A percentile compares a stretch with the other conserved stretches of the same genome.
These are phyloP conservation scores for Cadophora sp. DNA, from an alignment of 2,329 filamentous ascomycete genomes.

Conservation along the genomic window DNA sequence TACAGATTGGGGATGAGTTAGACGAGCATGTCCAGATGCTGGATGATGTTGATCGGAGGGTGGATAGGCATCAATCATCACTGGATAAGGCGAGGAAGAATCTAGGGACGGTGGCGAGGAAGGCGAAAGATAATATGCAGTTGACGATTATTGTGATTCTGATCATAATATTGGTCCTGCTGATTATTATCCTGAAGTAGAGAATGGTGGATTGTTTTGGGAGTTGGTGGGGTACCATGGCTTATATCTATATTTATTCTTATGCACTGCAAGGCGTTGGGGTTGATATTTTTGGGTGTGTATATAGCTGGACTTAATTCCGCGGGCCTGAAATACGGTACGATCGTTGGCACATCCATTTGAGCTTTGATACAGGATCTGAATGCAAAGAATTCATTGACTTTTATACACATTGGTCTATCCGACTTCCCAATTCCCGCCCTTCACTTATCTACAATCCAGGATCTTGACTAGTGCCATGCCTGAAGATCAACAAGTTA, in stretches of 20 bases:
- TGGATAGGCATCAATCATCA: conserved; percentile 80
- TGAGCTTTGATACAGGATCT: background rate
- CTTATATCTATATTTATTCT: conserved; percentile 9
- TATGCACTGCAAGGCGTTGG: conserved; percentile 30
- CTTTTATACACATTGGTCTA: conserved; percentile 4
- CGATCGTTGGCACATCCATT: background rate
- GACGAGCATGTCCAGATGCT: conserved; percentile 89
- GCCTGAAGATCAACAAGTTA: conserved; percentile 28
- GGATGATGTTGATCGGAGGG: conserved; percentile 84
- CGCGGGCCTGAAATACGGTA: background rate
- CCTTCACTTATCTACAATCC: conserved; percentile 30
- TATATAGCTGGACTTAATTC: conserved; percentile 20
- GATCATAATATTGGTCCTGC: conserved; percentile 70
- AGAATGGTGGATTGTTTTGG: conserved; percentile 1
- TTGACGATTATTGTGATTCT: conserved; percentile 73
- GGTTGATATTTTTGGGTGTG: conserved; percentile 19
- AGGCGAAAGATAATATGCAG: conserved; percentile 86
- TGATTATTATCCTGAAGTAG: conserved; percentile 72
- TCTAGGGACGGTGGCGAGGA: conserved; percentile 74
- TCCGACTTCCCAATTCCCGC: background rate
- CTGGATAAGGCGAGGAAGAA: conserved; percentile 77
- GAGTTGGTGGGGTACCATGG: background rate
- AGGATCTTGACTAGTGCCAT: conserved; percentile 40
- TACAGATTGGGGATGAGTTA: conserved; percentile 95
- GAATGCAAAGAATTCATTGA: background rate